Evolutionary conservation across 2,329 filamentous ascomycete genomes (phyloP).

Genomic region (Aspergillus sp.): DNA sequence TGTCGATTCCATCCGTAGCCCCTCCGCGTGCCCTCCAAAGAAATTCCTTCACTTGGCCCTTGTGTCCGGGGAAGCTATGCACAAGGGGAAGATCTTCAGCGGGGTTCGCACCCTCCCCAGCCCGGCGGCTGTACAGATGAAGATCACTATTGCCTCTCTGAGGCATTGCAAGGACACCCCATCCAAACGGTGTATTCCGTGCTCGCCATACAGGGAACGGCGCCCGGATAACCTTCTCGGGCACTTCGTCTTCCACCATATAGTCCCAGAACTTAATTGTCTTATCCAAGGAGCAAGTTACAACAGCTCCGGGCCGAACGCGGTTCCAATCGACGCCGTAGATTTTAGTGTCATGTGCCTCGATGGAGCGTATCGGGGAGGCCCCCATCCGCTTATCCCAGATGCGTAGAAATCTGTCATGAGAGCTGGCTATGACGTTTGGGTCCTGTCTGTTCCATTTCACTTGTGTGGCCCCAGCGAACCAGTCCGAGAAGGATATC

Average conservation of each 20-base stretch:
- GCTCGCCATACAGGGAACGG: conserved; percentile 89
- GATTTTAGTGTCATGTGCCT: conserved; percentile 87
- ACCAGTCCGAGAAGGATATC: conserved; percentile 86
- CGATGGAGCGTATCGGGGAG: conserved; percentile 76
- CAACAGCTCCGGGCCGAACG: conserved; percentile 66
- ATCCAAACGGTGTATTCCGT: conserved; percentile 85
- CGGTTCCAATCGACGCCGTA: conserved; percentile 96
- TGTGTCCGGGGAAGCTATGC: conserved; percentile 55
- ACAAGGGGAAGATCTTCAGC: conserved; percentile 43
- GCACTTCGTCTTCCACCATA: conserved; percentile 58
- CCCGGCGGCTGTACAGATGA: conserved; percentile 74
- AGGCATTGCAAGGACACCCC: conserved; percentile 84
- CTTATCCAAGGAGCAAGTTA: conserved; percentile 87
- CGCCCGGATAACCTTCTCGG: conserved; percentile 76
- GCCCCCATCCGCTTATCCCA: conserved; percentile 85
- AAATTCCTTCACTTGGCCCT: conserved; percentile 79
- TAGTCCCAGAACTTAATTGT: conserved; percentile 96
- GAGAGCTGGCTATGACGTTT: conserved; percentile 85
- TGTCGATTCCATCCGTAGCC: conserved; percentile 67
- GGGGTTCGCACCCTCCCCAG: conserved; percentile 37
- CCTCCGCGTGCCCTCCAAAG: conserved; percentile 79
- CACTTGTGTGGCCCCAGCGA: conserved; percentile 88
- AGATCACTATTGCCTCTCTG: conserved; percentile 83
- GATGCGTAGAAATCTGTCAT: conserved; percentile 82
- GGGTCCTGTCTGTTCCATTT: conserved; percentile 89